phyloP scores from a whole-genome alignment of 768 basidiomycete genomes.

The Naganishia vishniacii region DNA sequence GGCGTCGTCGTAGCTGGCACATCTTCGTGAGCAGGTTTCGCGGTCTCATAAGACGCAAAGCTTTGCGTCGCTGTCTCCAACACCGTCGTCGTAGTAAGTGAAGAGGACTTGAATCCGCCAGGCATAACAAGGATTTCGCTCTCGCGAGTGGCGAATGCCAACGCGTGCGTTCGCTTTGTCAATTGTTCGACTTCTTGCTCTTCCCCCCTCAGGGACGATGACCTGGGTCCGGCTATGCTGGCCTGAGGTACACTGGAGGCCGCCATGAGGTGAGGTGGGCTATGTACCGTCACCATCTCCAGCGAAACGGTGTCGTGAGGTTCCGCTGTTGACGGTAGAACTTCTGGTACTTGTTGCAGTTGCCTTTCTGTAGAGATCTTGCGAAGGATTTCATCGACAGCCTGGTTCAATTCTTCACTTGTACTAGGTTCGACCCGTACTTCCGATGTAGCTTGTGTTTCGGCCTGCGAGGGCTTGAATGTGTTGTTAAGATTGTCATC shows the following conservation, averaged over 20 bases:
- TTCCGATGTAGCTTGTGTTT: not conserved
- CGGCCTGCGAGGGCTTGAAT: not conserved
- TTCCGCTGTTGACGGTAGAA: not conserved
- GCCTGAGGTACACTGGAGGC: no score
- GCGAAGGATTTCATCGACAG: slow-evolving; percentile 4
- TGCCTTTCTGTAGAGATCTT: slow-evolving; percentile 16
- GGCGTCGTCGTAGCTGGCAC: slow-evolving; percentile 95
- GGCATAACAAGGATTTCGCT: not conserved
- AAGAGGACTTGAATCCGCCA: not conserved
- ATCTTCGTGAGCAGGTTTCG: slow-evolving; percentile 55
- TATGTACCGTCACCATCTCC: no score
- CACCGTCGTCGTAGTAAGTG: not conserved
- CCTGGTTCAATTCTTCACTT: slow-evolving; percentile 9
- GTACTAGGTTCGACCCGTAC: not conserved
- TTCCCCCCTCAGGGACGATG: not conserved
- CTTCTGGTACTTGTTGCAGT: not conserved
- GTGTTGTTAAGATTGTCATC: not conserved
- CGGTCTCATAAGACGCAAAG: not conserved
- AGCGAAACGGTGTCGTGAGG: not conserved
- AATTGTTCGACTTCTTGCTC: slow-evolving; percentile 19
- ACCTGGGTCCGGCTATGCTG: no score
- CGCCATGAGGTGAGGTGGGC: no score
- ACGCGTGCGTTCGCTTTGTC: slow-evolving; percentile 2
- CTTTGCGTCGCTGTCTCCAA: not conserved
- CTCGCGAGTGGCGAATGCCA: not conserved